A percentile compares a stretch with the other conserved stretches of the same genome.
phyloP scores from a whole-genome alignment of 768 basidiomycete species.

The Pleurotus tuber-regium region DNA sequence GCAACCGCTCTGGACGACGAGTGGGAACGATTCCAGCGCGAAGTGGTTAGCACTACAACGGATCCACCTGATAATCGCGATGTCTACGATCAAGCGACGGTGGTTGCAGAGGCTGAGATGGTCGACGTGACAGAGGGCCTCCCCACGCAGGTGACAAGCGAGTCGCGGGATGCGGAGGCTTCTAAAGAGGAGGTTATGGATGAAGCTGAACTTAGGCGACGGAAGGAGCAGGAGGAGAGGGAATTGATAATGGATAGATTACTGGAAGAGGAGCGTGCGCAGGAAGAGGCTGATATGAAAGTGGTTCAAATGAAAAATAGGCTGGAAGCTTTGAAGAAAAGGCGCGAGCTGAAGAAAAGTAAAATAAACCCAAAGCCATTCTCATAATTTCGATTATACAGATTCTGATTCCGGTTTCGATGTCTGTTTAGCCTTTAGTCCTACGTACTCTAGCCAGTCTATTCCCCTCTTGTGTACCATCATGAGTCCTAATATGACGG shows the following conservation, averaged over 20 bases:
- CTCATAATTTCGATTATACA: too few relatives aligned
- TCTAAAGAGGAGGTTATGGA: slow-evolving; percentile 32
- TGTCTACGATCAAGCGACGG: slow-evolving; percentile 66
- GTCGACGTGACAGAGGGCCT: slow-evolving; percentile 49
- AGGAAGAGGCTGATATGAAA: slow-evolving; percentile 84
- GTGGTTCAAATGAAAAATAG: slow-evolving; percentile 63
- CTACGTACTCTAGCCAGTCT: slow-evolving; percentile 70
- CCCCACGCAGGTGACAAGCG: slow-evolving; percentile 31
- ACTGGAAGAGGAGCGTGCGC: slow-evolving; percentile 79
- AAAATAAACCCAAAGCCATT: too few relatives aligned
- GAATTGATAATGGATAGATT: slow-evolving; percentile 86
- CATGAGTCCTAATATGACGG: slow-evolving; percentile 86
- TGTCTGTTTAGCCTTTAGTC: slow-evolving; percentile 21
- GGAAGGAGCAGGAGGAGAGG: slow-evolving; percentile 67
- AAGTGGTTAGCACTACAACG: slow-evolving; percentile 47
- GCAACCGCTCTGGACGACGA: slow-evolving; percentile 57
- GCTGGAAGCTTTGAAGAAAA: slow-evolving; percentile 53
- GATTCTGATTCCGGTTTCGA: background rate
- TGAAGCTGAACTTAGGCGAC: slow-evolving; percentile 43
- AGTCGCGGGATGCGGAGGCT: slow-evolving; percentile 17
- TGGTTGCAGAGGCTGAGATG: slow-evolving; percentile 66
- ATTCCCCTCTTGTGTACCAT: slow-evolving; percentile 92
- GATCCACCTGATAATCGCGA: slow-evolving; percentile 42
- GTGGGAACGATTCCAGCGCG: slow-evolving; percentile 70
- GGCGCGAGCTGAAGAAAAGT: slow-evolving; percentile 22